A percentile compares a stretch with the other conserved stretches of the same genome.
Evolutionary conservation across 2,329 filamentous ascomycete species (phyloP).

Genomic region (Coniella lustricola): DNA sequence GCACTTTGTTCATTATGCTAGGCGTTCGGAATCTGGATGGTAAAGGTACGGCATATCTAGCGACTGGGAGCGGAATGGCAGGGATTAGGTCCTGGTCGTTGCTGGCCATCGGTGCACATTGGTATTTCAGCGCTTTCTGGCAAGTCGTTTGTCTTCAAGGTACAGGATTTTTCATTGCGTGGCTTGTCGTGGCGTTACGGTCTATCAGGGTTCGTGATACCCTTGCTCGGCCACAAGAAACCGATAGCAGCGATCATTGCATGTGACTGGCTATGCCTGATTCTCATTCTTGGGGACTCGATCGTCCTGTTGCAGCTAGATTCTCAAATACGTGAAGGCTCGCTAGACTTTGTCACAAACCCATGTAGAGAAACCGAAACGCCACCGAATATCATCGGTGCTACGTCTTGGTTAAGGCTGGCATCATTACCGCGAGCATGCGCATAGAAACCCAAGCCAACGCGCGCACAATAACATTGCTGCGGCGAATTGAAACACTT

Average conservation of each 20-base stretch:
- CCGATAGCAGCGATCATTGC: constrained; percentile 3
- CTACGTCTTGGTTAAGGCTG: too few relatives aligned
- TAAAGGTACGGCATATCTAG: constrained; percentile 4
- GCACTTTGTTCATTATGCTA: neutral
- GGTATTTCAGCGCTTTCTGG: neutral
- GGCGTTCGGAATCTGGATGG: constrained; percentile 8
- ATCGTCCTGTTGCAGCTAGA: too few relatives aligned
- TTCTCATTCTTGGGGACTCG: too few relatives aligned
- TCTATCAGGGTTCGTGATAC: constrained; percentile 19
- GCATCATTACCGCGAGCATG: too few relatives aligned
- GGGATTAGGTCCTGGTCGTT: too few relatives aligned
- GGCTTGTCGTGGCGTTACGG: constrained; percentile 14
- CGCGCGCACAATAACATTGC: too few relatives aligned
- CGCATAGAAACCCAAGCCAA: too few relatives aligned
- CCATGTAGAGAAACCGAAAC: too few relatives aligned
- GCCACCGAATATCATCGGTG: too few relatives aligned
- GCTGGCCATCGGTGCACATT: neutral
- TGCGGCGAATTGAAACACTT: too few relatives aligned
- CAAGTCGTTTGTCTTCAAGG: neutral
- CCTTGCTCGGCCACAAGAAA: constrained; percentile 16
- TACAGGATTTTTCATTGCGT: neutral
- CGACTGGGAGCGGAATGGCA: constrained; percentile 4
- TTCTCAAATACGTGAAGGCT: too few relatives aligned
- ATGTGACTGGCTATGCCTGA: neutral
- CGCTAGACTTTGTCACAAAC: too few relatives aligned